Conservation (phyloP, 2,329 filamentous ascomycete genomes). For the Lecanicillium sp. region DNA sequence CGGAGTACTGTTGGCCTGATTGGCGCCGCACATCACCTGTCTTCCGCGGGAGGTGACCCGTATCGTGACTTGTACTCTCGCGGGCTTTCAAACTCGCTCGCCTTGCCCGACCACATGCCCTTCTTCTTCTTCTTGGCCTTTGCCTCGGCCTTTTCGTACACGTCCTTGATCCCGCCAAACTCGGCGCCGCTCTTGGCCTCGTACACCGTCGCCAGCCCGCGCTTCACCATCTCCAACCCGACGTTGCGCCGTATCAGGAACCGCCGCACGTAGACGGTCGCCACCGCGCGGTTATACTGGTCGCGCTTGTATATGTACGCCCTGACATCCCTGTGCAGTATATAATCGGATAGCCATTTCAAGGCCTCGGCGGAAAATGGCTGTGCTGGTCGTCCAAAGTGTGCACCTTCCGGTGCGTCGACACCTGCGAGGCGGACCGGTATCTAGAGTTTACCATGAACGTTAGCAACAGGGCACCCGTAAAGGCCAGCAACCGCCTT, state of each 20-base stretch:
- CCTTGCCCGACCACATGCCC: constrained; percentile 69
- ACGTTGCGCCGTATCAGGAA: constrained; percentile 70
- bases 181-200: constrained; percentile 87
- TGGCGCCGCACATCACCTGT: constrained; percentile 12
- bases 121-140: constrained; percentile 55
- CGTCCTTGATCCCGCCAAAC: constrained; percentile 64
- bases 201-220: constrained; percentile 82
- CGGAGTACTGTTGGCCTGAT: too few species aligned
- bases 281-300: constrained; percentile 88
- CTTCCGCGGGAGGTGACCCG: constrained; percentile 12
- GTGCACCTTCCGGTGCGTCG: constrained; percentile 86
- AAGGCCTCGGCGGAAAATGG: constrained; percentile 77
- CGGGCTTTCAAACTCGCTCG: constrained; percentile 67
- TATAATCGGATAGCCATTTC: constrained; percentile 67
- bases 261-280: constrained; percentile 68
- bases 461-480: constrained; percentile 1
- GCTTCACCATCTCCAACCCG: constrained; percentile 80
- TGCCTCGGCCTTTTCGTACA: constrained; percentile 60
- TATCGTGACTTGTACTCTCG: constrained; percentile 69
- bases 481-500: background rate
- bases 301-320: constrained; percentile 78
- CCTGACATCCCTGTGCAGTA: constrained; percentile 67
- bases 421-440: constrained; percentile 84
- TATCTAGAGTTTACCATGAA: constrained; percentile 45
- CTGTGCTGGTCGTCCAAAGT: constrained; percentile 85